These are phyloP conservation scores for Fragaria nilgerrensis DNA, from an alignment of 306 rosid genomes.

Conservation along the genomic window DNA sequence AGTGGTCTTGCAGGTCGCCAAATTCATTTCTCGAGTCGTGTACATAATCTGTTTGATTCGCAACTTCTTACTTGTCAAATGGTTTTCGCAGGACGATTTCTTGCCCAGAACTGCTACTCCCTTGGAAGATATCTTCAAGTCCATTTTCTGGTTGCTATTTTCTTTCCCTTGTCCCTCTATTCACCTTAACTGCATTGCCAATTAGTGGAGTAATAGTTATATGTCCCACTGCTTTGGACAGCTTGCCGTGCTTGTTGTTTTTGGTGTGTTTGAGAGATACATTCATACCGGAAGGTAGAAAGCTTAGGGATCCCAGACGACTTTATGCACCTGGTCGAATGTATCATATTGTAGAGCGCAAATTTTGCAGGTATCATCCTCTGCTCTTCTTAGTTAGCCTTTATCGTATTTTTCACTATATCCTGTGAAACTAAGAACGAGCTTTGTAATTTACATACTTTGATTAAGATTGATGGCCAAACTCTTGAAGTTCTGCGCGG, in stretches of 20 bases:
- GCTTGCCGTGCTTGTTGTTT: slow-evolving; percentile 94
- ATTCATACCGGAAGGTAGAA: slow-evolving; percentile 80
- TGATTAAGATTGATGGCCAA: neutral
- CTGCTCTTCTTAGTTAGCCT: neutral
- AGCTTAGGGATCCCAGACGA: slow-evolving; percentile 87
- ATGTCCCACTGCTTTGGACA: slow-evolving; percentile 65
- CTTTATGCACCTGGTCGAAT: slow-evolving; percentile 95
- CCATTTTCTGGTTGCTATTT: slow-evolving; percentile 73
- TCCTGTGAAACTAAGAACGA: neutral
- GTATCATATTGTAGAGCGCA: slow-evolving; percentile 89
- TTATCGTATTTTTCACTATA: neutral
- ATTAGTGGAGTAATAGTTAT: slow-evolving; percentile 43
- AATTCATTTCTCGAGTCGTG: too few species aligned
- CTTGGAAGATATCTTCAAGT: slow-evolving; percentile 86
- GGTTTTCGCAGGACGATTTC: slow-evolving; percentile 73
- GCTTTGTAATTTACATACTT: neutral
- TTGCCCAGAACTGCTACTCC: slow-evolving; percentile 95
- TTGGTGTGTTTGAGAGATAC: slow-evolving; percentile 93
- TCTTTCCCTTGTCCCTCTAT: neutral
- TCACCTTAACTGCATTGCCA: slow-evolving; percentile 1
- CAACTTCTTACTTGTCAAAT: neutral
- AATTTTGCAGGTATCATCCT: slow-evolving; percentile 71
- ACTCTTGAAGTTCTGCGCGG: neutral
- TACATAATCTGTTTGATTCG: neutral
- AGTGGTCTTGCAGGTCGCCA: slow-evolving; percentile 48